These are phyloP conservation scores for Leptographium flavum DNA, from an alignment of 2,329 filamentous ascomycete species.

Conservation along the genomic window DNA sequence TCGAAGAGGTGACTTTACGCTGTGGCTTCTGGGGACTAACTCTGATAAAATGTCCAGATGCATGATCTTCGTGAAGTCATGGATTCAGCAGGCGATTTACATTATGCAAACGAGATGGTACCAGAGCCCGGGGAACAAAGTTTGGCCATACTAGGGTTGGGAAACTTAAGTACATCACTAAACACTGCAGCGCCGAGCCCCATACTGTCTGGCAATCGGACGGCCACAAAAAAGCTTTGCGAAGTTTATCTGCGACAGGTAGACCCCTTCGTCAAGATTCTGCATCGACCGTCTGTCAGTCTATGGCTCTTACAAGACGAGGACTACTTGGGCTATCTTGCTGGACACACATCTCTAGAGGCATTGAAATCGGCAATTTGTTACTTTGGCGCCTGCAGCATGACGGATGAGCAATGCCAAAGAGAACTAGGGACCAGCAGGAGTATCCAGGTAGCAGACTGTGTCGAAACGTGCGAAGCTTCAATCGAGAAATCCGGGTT, in stretches of 20 bases:
- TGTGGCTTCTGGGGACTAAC: neutral
- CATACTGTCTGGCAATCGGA: too few relatives aligned
- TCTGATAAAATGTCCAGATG: neutral
- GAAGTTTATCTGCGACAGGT: conserved; percentile 13
- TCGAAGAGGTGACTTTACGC: neutral
- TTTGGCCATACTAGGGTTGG: neutral
- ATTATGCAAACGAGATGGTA: too few relatives aligned
- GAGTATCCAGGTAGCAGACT: conserved; percentile 1
- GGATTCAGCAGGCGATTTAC: neutral
- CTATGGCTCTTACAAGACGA: conserved; percentile 12
- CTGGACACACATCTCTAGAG: conserved; percentile 6
- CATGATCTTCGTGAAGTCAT: neutral
- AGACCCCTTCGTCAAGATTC: conserved; percentile 14
- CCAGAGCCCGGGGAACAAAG: too few relatives aligned
- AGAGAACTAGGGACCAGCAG: neutral
- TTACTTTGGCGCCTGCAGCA: conserved; percentile 1
- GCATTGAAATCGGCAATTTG: neutral
- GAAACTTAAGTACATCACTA: neutral
- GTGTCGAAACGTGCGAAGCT: conserved; percentile 12
- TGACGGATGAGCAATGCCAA: conserved; percentile 2
- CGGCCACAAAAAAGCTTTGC: conserved; percentile 8
- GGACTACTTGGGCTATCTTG: conserved; percentile 14
- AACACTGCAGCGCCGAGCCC: too few relatives aligned
- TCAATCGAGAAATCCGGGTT: conserved; percentile 13
- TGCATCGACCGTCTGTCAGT: conserved; percentile 12